Evolutionary conservation across 176 grass and related monocot species (phyloP).

Genomic region (Melocanna baccifera): DNA sequence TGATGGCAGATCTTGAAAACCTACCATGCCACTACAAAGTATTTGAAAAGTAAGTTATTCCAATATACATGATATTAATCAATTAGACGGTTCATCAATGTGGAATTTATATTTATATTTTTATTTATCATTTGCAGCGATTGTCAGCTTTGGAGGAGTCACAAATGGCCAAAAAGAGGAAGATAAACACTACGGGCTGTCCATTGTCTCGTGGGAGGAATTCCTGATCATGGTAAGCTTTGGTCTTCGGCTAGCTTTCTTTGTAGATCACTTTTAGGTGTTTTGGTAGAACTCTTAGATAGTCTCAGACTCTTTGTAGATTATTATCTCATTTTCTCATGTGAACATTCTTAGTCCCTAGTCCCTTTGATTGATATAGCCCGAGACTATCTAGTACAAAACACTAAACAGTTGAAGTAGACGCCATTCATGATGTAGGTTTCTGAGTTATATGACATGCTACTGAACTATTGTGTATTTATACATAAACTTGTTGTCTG

Average conservation of each 20-base stretch:
- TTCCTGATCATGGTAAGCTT: constrained; percentile 66
- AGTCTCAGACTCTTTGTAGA: neutral
- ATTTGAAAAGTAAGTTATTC: constrained; percentile 75
- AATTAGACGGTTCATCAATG: neutral
- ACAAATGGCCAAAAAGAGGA: constrained; percentile 71
- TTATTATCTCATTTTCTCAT: too few species aligned
- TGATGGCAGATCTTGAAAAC: constrained; percentile 73
- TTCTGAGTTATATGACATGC: neutral
- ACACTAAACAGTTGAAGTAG: neutral
- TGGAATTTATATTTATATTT: neutral
- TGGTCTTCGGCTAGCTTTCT: neutral
- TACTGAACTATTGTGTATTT: neutral
- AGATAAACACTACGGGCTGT: constrained; percentile 45
- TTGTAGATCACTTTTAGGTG: neutral
- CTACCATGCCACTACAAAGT: constrained; percentile 51
- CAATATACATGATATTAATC: neutral
- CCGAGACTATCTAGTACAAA: neutral
- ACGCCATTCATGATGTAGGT: neutral
- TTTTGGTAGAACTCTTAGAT: neutral
- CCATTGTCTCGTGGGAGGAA: constrained; percentile 90
- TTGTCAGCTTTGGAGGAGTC: constrained; percentile 88
- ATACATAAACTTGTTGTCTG: constrained; percentile 1
- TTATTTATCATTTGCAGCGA: constrained; percentile 33
- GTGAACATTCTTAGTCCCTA: neutral
- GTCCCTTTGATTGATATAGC: neutral